phyloP scores from a whole-genome alignment of 1,284 basidiomycete species.

The Boletellus deceptivus region DNA sequence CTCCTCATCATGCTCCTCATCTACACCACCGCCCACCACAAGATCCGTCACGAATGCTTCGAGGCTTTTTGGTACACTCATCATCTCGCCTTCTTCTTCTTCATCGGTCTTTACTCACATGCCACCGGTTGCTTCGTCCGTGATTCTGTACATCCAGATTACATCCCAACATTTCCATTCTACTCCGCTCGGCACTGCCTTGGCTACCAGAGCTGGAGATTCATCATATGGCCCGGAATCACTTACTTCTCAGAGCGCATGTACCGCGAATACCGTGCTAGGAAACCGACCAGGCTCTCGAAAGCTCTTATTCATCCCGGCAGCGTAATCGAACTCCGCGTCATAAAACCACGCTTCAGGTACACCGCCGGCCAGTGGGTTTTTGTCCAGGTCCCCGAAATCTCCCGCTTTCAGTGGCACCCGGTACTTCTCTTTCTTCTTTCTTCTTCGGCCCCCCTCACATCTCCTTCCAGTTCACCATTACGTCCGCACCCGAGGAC shows the following conservation, averaged over 20 bases:
- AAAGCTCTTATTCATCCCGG: slow-evolving; percentile 82
- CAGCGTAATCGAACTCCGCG: slow-evolving; percentile 87
- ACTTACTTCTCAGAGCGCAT: slow-evolving; percentile 84
- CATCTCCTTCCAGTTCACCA: slow-evolving; percentile 66
- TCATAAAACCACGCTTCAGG: slow-evolving; percentile 84
- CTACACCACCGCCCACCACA: slow-evolving; percentile 81
- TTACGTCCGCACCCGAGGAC: slow-evolving; percentile 89
- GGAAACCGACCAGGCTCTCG: slow-evolving; percentile 70
- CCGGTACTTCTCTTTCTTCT: slow-evolving; percentile 48
- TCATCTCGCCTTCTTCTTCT: slow-evolving; percentile 89
- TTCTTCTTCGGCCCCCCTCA: background rate
- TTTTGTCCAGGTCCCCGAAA: slow-evolving; percentile 82
- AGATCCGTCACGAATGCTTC: slow-evolving; percentile 82
- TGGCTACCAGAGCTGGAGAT: slow-evolving; percentile 85
- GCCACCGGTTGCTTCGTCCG: slow-evolving; percentile 93
- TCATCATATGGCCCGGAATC: slow-evolving; percentile 83
- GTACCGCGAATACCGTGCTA: slow-evolving; percentile 74
- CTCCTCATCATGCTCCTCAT: slow-evolving; percentile 84
- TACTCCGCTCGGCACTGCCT: slow-evolving; percentile 80
- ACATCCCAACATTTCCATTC: slow-evolving; percentile 71
- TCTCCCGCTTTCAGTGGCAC: slow-evolving; percentile 86
- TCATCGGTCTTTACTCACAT: slow-evolving; percentile 83
- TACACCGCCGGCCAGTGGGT: slow-evolving; percentile 91
- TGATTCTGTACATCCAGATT: slow-evolving; percentile 68
- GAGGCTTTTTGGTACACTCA: slow-evolving; percentile 95